Percentiles rank a stretch among this genome's conserved stretches.
phyloP scores from a whole-genome alignment of 2,329 filamentous ascomycete genomes.

The Sordariomycetes sp. region DNA sequence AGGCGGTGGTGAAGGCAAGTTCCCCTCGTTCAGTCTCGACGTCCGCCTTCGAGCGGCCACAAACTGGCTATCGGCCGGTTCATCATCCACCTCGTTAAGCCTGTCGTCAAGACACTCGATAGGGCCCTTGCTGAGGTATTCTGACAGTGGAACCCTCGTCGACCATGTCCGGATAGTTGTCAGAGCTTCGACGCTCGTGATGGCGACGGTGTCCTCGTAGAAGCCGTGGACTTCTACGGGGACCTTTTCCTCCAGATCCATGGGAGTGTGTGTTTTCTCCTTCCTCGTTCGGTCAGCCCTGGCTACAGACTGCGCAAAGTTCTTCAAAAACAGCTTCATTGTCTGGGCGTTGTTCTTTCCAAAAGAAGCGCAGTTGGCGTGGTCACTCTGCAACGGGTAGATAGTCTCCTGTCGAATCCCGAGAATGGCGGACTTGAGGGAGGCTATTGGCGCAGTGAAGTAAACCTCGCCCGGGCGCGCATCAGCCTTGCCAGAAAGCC shows the following conservation, averaged over 20 bases:
- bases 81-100: conserved; percentile 19
- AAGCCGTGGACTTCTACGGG: conserved; percentile 48
- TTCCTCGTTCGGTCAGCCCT: conserved; percentile 19
- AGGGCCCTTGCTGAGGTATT: conserved; percentile 45
- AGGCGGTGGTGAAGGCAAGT: conserved; percentile 1
- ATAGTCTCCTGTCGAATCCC: conserved; percentile 40
- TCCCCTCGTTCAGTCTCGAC: background rate
- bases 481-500: conserved; percentile 3
- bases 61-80: background rate
- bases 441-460: conserved; percentile 48
- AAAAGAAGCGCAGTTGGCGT: conserved; percentile 44
- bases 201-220: conserved; percentile 40
- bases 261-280: conserved; percentile 24
- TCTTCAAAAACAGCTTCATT: conserved; percentile 26
- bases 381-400: conserved; percentile 42
- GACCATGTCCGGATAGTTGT: conserved; percentile 37
- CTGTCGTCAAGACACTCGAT: conserved; percentile 43
- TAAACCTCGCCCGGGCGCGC: conserved; percentile 39
- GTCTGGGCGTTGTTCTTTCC: conserved; percentile 37
- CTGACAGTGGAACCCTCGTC: conserved; percentile 35
- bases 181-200: conserved; percentile 8
- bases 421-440: conserved; percentile 42
- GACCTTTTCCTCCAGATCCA: conserved; percentile 40
- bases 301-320: conserved; percentile 19
- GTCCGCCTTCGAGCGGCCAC: background rate